Base-by-base conservation (phyloP, 352 stramenopile genomes). In the Globisporangium paddicum region DNA sequence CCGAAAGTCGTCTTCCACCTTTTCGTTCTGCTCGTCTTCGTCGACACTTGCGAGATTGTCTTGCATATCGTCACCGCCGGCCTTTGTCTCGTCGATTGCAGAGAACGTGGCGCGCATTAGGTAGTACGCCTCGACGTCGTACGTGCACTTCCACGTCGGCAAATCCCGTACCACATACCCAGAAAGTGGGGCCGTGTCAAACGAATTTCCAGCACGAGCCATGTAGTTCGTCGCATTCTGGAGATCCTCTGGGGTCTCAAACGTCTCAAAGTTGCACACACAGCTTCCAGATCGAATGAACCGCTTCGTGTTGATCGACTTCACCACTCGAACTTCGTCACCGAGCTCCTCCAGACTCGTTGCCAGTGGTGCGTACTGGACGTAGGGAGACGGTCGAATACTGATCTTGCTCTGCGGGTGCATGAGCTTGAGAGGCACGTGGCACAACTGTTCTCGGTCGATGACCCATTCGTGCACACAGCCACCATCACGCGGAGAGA, bases 321-420 rank as follows among this genome's bases (percentile, higher is more conserved):
- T 93, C 4, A 78, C 74, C 5, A 79, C 66, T 30, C 84, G 77
- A 38, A 81, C 64, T 65, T 94, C 79, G 55, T 91, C 82, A 0
- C 81, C 79, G 10, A 96, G 71, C 19, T 92, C 84, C 66, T 93
- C 82, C 18, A 96, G 69, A 37, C 74, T 91, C 9, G 86, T 89
- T 34, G 84, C 82, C 6, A 96, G 47, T 26, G 86, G 86, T 10
- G 86, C 86, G 62, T 93, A 96, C 46, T 94, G 82, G 18, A 93
- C 83, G 47, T 90, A 90, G 7, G 82, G 79, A 1, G 84, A 96
- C 55, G 86, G 86, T 1, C 81, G 72, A 40, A 96, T 80, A 68
- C 86, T 96, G 58, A 96, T 89, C 67, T 93, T 93, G 64, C 82
- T 93, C 25, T 93, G 82, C 11, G 84, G 81, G 32, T 96, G 86